These are phyloP conservation scores for Solanum bulbocastanum DNA, from an alignment of 257 asterid genomes.

Conservation along the genomic window DNA sequence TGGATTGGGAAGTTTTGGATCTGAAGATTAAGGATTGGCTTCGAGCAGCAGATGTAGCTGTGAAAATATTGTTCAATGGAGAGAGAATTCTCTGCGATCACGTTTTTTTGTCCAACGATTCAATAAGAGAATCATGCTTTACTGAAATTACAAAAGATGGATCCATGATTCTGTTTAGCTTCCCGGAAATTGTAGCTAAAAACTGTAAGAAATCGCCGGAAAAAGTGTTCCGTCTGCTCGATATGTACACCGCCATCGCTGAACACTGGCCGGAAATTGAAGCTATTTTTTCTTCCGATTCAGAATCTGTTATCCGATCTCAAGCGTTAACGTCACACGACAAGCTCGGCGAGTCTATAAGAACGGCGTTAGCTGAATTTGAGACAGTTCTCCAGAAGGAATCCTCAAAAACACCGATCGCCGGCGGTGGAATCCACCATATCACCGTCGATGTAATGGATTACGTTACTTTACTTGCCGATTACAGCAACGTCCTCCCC, in stretches of 20 bases:
- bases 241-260: constrained; percentile 59
- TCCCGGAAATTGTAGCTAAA: constrained; percentile 48
- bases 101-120: constrained; percentile 50
- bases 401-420: constrained; percentile 36
- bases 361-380: constrained; percentile 33
- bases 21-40: constrained; percentile 43
- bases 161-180: constrained; percentile 49
- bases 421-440: constrained; percentile 60
- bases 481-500: constrained; percentile 44
- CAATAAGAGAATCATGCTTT: constrained; percentile 58
- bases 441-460: constrained; percentile 55
- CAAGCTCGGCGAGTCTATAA: constrained; percentile 38
- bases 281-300: constrained; percentile 45
- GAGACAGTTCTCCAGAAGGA: constrained; percentile 53
- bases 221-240: constrained; percentile 57
- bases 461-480: constrained; percentile 47
- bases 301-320: constrained; percentile 27
- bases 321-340: constrained; percentile 44
- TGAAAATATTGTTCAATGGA: constrained; percentile 48
- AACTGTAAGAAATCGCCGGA: constrained; percentile 43
- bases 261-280: constrained; percentile 66
- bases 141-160: constrained; percentile 51
- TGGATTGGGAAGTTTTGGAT: constrained; percentile 52
- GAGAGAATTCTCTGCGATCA: constrained; percentile 66
- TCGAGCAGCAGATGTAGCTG: constrained; percentile 26